A percentile compares a stretch with the other conserved stretches of the same genome.
Evolutionary conservation across 176 grass and related monocot genomes (phyloP).

Genomic region (Juncus effusus): DNA sequence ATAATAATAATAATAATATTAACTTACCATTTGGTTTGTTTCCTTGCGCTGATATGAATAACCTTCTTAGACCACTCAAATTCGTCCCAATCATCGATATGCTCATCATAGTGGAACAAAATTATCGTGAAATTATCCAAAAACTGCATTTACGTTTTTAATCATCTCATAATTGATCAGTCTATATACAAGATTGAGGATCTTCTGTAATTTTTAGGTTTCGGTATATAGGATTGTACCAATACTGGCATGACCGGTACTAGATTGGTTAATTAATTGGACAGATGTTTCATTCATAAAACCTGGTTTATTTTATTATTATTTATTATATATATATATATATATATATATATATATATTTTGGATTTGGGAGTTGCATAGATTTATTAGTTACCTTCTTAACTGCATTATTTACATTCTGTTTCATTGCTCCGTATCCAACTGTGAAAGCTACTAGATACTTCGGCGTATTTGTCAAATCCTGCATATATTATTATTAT

Average conservation of each 20-base stretch:
- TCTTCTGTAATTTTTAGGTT: too few species aligned
- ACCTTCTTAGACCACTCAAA: constrained; percentile 47
- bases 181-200: too few species aligned
- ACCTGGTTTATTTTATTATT: too few species aligned
- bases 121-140: constrained; percentile 42
- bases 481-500: constrained; percentile 41
- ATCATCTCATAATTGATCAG: background rate
- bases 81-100: constrained; percentile 43
- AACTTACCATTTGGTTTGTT: constrained; percentile 50
- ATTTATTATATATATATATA: too few species aligned
- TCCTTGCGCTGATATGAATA: constrained; percentile 39
- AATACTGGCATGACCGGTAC: too few species aligned
- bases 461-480: constrained; percentile 57
- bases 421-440: constrained; percentile 73
- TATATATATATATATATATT: too few species aligned
- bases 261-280: too few species aligned
- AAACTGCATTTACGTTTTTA: constrained; percentile 34
- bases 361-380: background rate
- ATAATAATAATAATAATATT: too few species aligned
- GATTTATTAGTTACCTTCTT: constrained; percentile 49
- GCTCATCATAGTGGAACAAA: constrained; percentile 49
- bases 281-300: too few species aligned
- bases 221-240: too few species aligned
- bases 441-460: constrained; percentile 97
- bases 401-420: constrained; percentile 80